Evolutionary conservation across 192 early-diverging fungal genomes (phyloP), one percentile per base, ranked within the genome.

Genomic region (Kappamyces sp.): DNA sequence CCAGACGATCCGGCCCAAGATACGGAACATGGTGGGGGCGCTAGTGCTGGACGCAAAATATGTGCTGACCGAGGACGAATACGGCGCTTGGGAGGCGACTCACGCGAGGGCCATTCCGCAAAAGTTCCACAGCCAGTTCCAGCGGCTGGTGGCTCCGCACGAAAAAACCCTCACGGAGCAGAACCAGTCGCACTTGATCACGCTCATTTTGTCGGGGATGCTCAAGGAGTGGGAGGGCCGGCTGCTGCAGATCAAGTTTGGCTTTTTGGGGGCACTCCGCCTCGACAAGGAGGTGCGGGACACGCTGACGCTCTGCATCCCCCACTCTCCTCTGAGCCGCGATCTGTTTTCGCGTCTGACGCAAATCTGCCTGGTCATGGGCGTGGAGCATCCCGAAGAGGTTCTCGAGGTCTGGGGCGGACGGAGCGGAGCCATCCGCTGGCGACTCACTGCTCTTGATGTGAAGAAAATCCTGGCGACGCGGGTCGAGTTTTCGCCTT

Each of bases 271-370:
- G 0, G 91, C 89, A 2, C 75, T 96, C 34, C 80, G 87, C 47
- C 93, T 97, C 63, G 96, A 99, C 53, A 89, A 89, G 66, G 94
- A 99, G 63, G 64, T 97, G 6, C 78, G 96, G 0, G 68, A 79
- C 7, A 68, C 94, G 5, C 82, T 67, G 2, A 34, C 68, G 7
- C 65, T 59, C 52, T 49, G 73, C 12, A 53, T 64, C 1, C 52
- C 66, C n/a, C 36, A 60, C n/a, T 35, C 12, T 4, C n/a, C 22
- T 11, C 34, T 31, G 8, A 22, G 11, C 22, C 70, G 94, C 35
- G 89, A 91, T 57, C 83, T 76, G 52, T 86, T 95, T 61, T 78
- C 87, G 2, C 71, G 91, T 22, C 74, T 99, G 14, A 81, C 81
- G 41, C 93, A 94, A 62, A 89, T 92, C 61, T 79, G 89, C 29